These are phyloP conservation scores for Circinella minor DNA, from an alignment of 371 early-diverging fungal species.

Conservation along the genomic window DNA sequence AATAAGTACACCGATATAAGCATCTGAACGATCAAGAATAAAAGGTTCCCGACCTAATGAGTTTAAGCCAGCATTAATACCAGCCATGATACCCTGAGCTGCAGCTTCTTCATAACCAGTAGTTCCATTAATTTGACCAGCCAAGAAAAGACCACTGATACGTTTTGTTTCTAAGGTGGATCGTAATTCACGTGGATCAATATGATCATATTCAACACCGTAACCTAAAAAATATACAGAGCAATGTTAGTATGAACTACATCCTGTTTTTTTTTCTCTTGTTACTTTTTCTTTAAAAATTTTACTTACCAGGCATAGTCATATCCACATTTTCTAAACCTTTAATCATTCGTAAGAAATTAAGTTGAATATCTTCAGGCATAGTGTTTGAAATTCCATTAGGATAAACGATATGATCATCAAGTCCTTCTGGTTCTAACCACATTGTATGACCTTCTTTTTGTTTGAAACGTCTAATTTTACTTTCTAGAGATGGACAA, in stretches of 20 bases:
- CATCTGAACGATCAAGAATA: slow-evolving; percentile 78
- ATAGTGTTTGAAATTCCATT: slow-evolving; percentile 87
- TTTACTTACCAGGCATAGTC: slow-evolving; percentile 62
- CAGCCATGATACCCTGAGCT: slow-evolving; percentile 84
- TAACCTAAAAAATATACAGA: slow-evolving; percentile 38
- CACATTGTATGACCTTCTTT: slow-evolving; percentile 76
- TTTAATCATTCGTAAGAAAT: slow-evolving; percentile 73
- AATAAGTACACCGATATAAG: slow-evolving; percentile 85
- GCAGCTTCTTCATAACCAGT: slow-evolving; percentile 92
- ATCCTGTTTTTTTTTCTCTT: too few species aligned
- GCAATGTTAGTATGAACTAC: too few species aligned
- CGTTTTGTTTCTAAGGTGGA: slow-evolving; percentile 82
- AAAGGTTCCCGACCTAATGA: slow-evolving; percentile 60
- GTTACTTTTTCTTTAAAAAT: background rate
- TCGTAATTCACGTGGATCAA: slow-evolving; percentile 83
- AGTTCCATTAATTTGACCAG: slow-evolving; percentile 90
- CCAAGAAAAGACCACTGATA: slow-evolving; percentile 77
- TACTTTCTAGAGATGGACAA: slow-evolving; percentile 86
- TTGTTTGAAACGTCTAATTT: slow-evolving; percentile 75
- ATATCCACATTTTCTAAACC: slow-evolving; percentile 83
- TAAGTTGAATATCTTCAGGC: slow-evolving; percentile 78
- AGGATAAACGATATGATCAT: slow-evolving; percentile 78
- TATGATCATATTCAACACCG: slow-evolving; percentile 88
- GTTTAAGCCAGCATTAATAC: slow-evolving; percentile 80
- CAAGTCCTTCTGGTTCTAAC: slow-evolving; percentile 84